Conservation (phyloP, 192 early-diverging fungal genomes). For the Pilaira anomala region DNA sequence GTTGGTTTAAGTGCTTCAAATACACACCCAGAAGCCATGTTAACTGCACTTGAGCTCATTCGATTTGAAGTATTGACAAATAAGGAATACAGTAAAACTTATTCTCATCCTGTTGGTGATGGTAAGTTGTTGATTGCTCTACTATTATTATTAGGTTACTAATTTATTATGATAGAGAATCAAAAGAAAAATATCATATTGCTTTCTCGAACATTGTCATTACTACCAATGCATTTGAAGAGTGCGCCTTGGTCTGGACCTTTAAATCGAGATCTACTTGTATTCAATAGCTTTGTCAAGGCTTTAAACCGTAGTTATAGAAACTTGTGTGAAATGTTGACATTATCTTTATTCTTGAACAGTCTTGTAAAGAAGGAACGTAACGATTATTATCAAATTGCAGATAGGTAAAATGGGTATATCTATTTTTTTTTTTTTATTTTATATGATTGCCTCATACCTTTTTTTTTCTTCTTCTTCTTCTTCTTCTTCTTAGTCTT, state of each 20-base stretch:
- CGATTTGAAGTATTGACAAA: slow-evolving; percentile 45
- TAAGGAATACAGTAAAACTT: slow-evolving; percentile 45
- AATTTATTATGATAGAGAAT: too few relatives aligned
- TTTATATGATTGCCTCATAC: slow-evolving; percentile 4
- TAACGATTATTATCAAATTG: slow-evolving; percentile 46
- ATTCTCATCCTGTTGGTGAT: slow-evolving; percentile 28
- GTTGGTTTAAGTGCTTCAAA: slow-evolving; percentile 18
- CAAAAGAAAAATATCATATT: slow-evolving; percentile 40
- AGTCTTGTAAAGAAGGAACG: slow-evolving; percentile 45
- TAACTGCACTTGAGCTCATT: slow-evolving; percentile 53
- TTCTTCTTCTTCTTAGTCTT: slow-evolving; percentile 28
- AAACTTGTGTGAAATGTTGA: slow-evolving; percentile 57
- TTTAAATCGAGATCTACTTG: slow-evolving; percentile 67
- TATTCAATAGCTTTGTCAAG: slow-evolving; percentile 71
- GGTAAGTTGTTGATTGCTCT: slow-evolving; percentile 14
- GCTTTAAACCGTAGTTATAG: slow-evolving; percentile 55
- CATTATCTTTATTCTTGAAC: slow-evolving; percentile 52
- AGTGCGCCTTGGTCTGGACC: slow-evolving; percentile 53
- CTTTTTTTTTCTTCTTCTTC: not conserved
- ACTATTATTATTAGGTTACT: too few relatives aligned
- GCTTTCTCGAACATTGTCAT: slow-evolving; percentile 48
- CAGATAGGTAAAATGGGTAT: slow-evolving; percentile 28
- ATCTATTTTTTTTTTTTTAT: not conserved
- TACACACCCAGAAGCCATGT: slow-evolving; percentile 39
- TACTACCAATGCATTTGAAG: slow-evolving; percentile 57